Base-by-base conservation (phyloP, 2,329 filamentous ascomycete species). In the Cercospora beticola region DNA sequence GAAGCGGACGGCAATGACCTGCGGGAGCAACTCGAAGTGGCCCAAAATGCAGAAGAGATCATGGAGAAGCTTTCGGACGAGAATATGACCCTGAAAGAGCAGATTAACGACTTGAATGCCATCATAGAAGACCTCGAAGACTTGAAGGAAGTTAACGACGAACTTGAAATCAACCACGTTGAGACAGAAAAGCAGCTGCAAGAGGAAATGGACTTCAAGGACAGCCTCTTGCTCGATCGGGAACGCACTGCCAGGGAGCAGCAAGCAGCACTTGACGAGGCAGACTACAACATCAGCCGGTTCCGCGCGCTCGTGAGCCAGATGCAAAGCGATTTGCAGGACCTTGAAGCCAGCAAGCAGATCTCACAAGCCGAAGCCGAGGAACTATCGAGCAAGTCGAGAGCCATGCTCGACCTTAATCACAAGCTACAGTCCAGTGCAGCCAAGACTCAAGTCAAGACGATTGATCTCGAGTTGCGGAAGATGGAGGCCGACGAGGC, bases 401-500 rank as follows among this genome's bases (percentile, higher is more conserved):
- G 93, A 71, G 93, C 94, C 64, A 97, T 99, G 90, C 92, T 97
- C 88, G 94, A 99, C 76, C 86, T 99, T 57, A 98, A 98, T 80
- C 88, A 94, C 86, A 96, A 97, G 81, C 86, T 99, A 54, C 94
- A 97, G 77, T 87, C 92, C 66, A 96, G 93, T 12, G 93, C 93
- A 10, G 88, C 93, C 49, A 97, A 97, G 83, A 91, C 94, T 2
- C 94, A 97, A 79, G 90, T 92, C 76, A 98, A 97, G 83, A 93
- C 93, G 0, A 97, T 99, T 70, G 94, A 97, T 73, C 85, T 97
- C 31, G 94, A 98, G 78, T 83, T 98, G 67, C 88, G 91, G 64
- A 90, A 91, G 66, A 87, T 98, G 77, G 93, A 97, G 74, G 93
- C 94, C 0, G 90, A 96, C 74, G 93, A 98, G 82, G 92, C 93